phyloP scores from a whole-genome alignment of 2,329 filamentous ascomycete genomes.

The Arthrobotrys sphaeroides region DNA sequence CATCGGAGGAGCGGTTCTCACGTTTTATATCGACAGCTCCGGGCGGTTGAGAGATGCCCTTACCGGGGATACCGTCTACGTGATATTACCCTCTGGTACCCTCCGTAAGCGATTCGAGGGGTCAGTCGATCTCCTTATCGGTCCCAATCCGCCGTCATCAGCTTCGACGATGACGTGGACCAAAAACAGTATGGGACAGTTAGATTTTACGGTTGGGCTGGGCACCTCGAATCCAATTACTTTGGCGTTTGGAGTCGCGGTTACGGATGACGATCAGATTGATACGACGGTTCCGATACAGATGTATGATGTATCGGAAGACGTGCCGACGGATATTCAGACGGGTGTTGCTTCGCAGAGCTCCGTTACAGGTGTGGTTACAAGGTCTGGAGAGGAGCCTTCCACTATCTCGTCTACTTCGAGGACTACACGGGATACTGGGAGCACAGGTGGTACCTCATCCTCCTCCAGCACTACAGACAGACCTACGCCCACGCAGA shows the following conservation, averaged over 20 bases:
- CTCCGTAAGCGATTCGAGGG: constrained; percentile 37
- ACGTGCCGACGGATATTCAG: constrained; percentile 21
- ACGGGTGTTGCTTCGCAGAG: constrained; percentile 23
- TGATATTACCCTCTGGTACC: constrained; percentile 25
- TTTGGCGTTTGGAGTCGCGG: constrained; percentile 32
- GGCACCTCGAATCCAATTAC: constrained; percentile 22
- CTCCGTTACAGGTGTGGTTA: background rate
- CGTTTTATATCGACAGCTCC: constrained; percentile 18
- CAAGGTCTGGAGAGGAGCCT: background rate
- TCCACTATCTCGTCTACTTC: background rate
- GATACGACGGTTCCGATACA: constrained; percentile 47
- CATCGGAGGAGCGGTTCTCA: constrained; percentile 23
- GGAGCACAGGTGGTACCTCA: background rate
- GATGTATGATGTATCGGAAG: constrained; percentile 41
- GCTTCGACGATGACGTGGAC: constrained; percentile 22
- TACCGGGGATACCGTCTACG: constrained; percentile 36
- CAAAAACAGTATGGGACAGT: background rate
- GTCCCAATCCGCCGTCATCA: constrained; percentile 2
- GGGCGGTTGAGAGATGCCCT: constrained; percentile 19
- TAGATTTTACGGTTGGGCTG: constrained; percentile 5
- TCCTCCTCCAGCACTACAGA: background rate
- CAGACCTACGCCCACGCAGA: background rate
- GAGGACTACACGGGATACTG: background rate
- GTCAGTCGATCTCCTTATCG: constrained; percentile 40
- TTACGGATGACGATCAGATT: constrained; percentile 22